Evolutionary conservation across 495 filamentous ascomycete genomes (phyloP).

Genomic region (Neurospora intermedia): DNA sequence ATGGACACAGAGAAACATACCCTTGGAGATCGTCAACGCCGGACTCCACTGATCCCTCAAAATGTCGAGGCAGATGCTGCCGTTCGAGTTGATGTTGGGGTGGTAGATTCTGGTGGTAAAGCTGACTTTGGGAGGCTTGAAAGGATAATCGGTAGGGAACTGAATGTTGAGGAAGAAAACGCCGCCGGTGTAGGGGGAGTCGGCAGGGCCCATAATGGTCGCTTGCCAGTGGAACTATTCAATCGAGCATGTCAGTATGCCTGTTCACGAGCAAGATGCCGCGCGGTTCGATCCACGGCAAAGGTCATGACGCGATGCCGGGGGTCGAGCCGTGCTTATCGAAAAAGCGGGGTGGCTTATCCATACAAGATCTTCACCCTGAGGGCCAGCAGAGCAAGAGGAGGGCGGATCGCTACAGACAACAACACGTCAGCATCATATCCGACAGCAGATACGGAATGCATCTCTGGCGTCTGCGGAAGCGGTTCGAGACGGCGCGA

Average conservation of each 20-base stretch:
- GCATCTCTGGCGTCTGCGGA: not conserved
- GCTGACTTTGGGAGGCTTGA: conserved; percentile 99
- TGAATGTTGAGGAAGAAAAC: conserved; percentile 98
- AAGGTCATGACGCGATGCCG: not conserved
- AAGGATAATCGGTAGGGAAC: conserved; percentile 99
- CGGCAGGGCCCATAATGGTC: conserved; percentile 98
- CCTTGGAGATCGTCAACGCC: conserved; percentile 96
- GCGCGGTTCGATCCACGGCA: not conserved
- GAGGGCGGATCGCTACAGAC: conserved; percentile 82
- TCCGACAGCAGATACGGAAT: not conserved
- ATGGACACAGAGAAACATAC: conserved; percentile 34
- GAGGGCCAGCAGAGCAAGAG: conserved; percentile 93
- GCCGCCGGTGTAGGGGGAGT: conserved; percentile 92
- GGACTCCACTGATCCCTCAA: conserved; percentile 98
- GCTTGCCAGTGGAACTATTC: conserved; percentile 98
- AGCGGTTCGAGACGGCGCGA: not conserved
- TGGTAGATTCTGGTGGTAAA: conserved; percentile 99
- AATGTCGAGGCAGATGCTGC: conserved; percentile 97
- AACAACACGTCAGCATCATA: conserved; percentile 30
- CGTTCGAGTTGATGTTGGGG: conserved; percentile 99
- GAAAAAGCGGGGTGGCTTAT: conserved; percentile 8
- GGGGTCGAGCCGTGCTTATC: conserved; percentile 2
- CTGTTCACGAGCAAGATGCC: not conserved
- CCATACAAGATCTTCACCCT: conserved; percentile 95
- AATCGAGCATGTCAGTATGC: conserved; percentile 21